Percentiles rank a stretch among this genome's conserved stretches.
These are phyloP conservation scores for Fusarium caatingaense DNA, from an alignment of 2,329 filamentous ascomycete genomes.

Conservation along the genomic window DNA sequence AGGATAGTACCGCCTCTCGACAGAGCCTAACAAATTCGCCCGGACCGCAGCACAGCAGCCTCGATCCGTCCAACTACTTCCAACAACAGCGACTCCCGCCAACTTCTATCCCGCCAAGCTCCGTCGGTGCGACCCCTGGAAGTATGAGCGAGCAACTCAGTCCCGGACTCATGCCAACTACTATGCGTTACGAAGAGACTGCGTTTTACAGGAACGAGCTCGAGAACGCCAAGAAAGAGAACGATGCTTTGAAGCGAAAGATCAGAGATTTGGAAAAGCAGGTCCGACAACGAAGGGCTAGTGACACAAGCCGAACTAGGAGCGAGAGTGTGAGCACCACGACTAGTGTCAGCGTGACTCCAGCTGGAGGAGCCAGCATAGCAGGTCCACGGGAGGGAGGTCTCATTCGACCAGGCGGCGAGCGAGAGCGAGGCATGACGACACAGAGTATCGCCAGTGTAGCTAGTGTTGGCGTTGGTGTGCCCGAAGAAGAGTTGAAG, in stretches of 20 bases:
- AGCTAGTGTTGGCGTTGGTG: constrained; percentile 63
- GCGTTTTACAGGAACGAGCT: constrained; percentile 69
- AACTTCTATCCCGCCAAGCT: constrained; percentile 50
- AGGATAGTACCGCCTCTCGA: constrained; percentile 66
- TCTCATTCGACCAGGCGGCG: constrained; percentile 44
- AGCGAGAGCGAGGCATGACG: constrained; percentile 56
- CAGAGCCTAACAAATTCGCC: constrained; percentile 64
- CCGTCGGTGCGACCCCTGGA: constrained; percentile 56
- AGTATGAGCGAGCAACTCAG: constrained; percentile 58
- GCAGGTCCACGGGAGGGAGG: constrained; percentile 58
- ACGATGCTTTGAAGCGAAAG: constrained; percentile 69
- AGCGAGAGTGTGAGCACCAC: constrained; percentile 67
- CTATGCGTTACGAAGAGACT: constrained; percentile 71
- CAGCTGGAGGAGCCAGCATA: constrained; percentile 56
- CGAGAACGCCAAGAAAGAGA: constrained; percentile 71
- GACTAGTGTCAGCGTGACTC: constrained; percentile 59
- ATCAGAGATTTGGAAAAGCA: constrained; percentile 71
- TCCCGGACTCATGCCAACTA: constrained; percentile 66
- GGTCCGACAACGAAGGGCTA: constrained; percentile 61
- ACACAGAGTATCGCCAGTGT: constrained; percentile 59
- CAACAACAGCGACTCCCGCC: constrained; percentile 59
- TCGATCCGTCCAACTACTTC: constrained; percentile 59
- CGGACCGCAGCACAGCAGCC: constrained; percentile 58
- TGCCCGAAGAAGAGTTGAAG: constrained; percentile 69
- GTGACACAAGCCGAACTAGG: constrained; percentile 59